A percentile compares a stretch with the other conserved stretches of the same genome.
phyloP scores from a whole-genome alignment of 1,139 yeast genomes.

The Taiozyma sp. region DNA sequence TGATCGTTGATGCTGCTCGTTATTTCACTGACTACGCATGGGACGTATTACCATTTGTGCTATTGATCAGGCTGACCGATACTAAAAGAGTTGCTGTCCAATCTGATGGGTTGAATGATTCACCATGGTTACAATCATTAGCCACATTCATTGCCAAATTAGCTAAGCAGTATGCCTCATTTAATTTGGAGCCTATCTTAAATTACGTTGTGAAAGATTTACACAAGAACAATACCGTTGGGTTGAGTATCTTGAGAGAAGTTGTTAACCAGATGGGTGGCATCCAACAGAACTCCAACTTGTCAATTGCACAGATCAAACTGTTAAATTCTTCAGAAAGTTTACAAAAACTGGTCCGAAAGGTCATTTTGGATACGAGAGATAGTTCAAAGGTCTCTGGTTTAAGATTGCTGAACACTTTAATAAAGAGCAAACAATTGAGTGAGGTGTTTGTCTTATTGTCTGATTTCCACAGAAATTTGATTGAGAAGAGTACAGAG shows the following conservation, averaged over 20 bases:
- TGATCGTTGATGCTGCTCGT: slow-evolving; percentile 77
- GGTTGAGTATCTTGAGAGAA: slow-evolving; percentile 67
- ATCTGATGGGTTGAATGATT: slow-evolving; percentile 74
- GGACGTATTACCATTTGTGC: slow-evolving; percentile 77
- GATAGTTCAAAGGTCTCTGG: slow-evolving; percentile 48
- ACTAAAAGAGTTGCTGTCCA: slow-evolving; percentile 62
- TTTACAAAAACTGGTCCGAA: slow-evolving; percentile 52
- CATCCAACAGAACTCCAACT: slow-evolving; percentile 59
- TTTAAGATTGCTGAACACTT: slow-evolving; percentile 41
- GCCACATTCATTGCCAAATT: slow-evolving; percentile 64
- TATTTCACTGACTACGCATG: slow-evolving; percentile 78
- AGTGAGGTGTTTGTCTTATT: slow-evolving; percentile 66
- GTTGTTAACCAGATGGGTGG: slow-evolving; percentile 79
- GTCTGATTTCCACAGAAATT: slow-evolving; percentile 43
- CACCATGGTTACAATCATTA: slow-evolving; percentile 81
- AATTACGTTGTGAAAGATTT: slow-evolving; percentile 61
- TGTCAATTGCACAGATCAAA: slow-evolving; percentile 62
- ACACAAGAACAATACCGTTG: slow-evolving; percentile 55
- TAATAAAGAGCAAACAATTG: slow-evolving; percentile 43
- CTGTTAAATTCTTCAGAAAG: slow-evolving; percentile 63
- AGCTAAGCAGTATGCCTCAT: slow-evolving; percentile 47
- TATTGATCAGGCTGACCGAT: slow-evolving; percentile 69
- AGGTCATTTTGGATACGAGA: slow-evolving; percentile 61
- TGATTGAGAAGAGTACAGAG: slow-evolving; percentile 35
- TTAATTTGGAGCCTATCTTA: slow-evolving; percentile 55